Conservation (phyloP, 2,329 filamentous ascomycete species). For the Clonostachys rosea region DNA sequence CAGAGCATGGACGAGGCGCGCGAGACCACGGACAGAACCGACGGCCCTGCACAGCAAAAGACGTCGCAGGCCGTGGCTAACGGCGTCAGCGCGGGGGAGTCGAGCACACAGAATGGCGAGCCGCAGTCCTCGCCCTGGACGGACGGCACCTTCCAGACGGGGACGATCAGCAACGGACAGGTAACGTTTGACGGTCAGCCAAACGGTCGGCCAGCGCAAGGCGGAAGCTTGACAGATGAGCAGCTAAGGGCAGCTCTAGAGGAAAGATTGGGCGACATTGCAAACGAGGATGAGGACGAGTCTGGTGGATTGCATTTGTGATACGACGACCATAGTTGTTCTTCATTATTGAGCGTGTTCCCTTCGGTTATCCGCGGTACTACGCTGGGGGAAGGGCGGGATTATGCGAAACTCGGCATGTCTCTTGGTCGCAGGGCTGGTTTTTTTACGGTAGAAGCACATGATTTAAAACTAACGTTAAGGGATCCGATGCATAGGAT, state of each 20-base stretch:
- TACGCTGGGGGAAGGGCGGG: too few species aligned
- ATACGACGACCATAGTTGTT: neutral
- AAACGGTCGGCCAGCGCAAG: slow-evolving; percentile 13
- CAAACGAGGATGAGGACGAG: slow-evolving; percentile 33
- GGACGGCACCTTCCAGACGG: slow-evolving; percentile 61
- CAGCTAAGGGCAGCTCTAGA: slow-evolving; percentile 52
- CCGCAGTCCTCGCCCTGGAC: slow-evolving; percentile 43
- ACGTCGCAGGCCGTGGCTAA: neutral
- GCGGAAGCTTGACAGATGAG: slow-evolving; percentile 52
- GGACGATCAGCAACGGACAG: slow-evolving; percentile 47
- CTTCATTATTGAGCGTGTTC: slow-evolving; percentile 2
- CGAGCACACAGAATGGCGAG: slow-evolving; percentile 2
- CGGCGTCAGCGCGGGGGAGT: slow-evolving; percentile 9
- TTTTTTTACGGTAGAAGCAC: too few species aligned
- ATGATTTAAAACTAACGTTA: too few species aligned
- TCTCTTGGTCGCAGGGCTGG: too few species aligned
- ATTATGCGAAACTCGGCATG: too few species aligned
- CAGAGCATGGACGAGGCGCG: slow-evolving; percentile 37
- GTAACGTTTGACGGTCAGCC: slow-evolving; percentile 33
- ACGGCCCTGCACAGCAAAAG: neutral
- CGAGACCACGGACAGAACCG: slow-evolving; percentile 12
- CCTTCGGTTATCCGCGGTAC: too few species aligned
- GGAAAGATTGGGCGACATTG: slow-evolving; percentile 43
- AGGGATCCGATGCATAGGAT: too few species aligned
- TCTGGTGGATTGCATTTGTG: slow-evolving; percentile 61